phyloP scores from a whole-genome alignment of 176 grass and related monocot genomes.

The Oryza rufipogon region DNA sequence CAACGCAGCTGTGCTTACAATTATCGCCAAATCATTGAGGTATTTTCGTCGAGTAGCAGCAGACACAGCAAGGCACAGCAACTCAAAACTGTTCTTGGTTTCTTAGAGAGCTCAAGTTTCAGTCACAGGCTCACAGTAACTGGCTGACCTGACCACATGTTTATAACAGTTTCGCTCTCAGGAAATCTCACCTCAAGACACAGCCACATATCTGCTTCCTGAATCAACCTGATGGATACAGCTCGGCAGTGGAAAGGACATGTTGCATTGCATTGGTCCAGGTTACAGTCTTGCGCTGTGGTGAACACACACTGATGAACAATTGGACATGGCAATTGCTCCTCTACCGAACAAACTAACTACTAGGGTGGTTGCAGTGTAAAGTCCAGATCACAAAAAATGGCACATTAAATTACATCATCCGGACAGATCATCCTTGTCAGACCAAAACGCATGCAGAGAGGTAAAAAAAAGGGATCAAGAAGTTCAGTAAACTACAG shows the following conservation, averaged over 20 bases:
- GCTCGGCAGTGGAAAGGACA: not conserved
- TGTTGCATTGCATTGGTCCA: not conserved
- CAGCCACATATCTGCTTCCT: not conserved
- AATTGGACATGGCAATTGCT: not conserved
- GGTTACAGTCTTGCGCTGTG: not conserved
- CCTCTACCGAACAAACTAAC: not conserved
- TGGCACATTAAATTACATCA: not conserved
- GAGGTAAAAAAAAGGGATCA: not conserved
- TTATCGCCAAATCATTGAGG: conserved; percentile 10
- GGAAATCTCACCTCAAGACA: conserved; percentile 3
- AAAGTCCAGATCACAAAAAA: not conserved
- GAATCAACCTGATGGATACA: not conserved
- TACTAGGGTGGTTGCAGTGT: not conserved
- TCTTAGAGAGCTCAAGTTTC: not conserved
- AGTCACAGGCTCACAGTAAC: conserved; percentile 35
- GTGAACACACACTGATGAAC: not conserved
- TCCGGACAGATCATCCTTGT: not conserved
- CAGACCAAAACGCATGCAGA: not conserved
- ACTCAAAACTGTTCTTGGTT: not conserved
- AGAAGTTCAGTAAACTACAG: not conserved
- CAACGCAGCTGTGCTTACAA: not conserved
- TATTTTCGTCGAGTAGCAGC: not conserved
- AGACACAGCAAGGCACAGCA: not conserved
- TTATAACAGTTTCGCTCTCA: not conserved
- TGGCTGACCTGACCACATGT: not conserved